Base-by-base conservation (phyloP, 495 filamentous ascomycete species). In the Aspergillus panamensis region DNA sequence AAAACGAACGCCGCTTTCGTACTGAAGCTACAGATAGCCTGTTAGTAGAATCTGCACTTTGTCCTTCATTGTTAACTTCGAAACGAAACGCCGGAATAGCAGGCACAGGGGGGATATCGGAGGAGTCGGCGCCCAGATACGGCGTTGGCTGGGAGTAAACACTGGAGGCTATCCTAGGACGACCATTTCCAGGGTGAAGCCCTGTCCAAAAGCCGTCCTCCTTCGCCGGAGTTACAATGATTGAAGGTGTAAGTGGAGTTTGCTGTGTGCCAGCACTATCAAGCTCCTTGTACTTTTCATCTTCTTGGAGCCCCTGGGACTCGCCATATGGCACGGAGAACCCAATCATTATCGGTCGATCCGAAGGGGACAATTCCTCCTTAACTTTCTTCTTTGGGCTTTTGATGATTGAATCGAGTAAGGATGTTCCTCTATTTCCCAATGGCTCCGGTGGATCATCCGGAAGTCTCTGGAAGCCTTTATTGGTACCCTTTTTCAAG, bases 331-430 rank as follows among this genome's bases (percentile, higher is more conserved):
- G 86, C 31, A 94, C 81, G 3, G 80, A 81, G 8, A 95, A 81
- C 0, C 90, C 91, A 57, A 96, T 95, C 62, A 89, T 78, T 42
- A 96, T 91, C 13, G 87, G 82, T 25, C 87, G 73, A 62, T 90
- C 86, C 6, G 79, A 84, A 0, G 91, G 91, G 6, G 90, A 93
- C 3, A 96, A 72, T 39, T 87, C 88, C n/a, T 70, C 57, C 50
- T 75, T 69, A 43, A 45, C 37, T 21, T 59, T 68, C 53, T 66
- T 68, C 17, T 50, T 66, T 29, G 67, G 66, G 30, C 64, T 47
- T 14, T 57, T 56, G 6, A 53, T 6, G 6, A 47, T 52, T 3
- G 57, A 35, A 8, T 64, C 49, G 16, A 69, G 56, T 31, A 60
- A 68, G 2, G 66, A 63, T 39, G 61, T 44, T 43, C 48, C 51